Base-by-base conservation (phyloP, 495 filamentous ascomycete species). In the Aspergillus baeticus region DNA sequence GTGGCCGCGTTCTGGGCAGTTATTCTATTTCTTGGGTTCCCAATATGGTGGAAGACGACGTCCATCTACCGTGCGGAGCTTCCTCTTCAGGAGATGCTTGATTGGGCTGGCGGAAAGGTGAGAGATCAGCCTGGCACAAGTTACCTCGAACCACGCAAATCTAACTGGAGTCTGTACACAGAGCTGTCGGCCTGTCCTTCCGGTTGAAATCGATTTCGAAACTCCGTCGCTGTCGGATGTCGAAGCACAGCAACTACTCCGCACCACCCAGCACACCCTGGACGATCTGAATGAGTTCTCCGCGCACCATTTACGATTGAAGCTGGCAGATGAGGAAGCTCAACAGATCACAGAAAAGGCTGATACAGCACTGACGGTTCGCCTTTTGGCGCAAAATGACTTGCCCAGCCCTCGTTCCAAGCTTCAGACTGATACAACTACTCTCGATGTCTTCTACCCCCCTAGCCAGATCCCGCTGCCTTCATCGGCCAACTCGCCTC, bases 31-130 rank as follows among this genome's bases (percentile, higher is more conserved):
- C 76, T 98, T 15, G 95, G 94, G 15, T 72, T 98, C 57, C 94
- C 94, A 60, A 87, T 96, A 85, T 98, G 94, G 94, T 91, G 90
- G 85, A 85, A 86, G 68, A 98, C 94, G n/a, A 98, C 95, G 1
- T 87, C 90, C 0, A 94, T 98, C 62, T 91, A 97, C 74, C 84
- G 94, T 39, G 91, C 94, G 2, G 80, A 84, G 35, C 74, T 98
- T 62, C 94, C 94, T 35, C 69, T 97, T 63, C 78, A 85, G 62
- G 82, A 87, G 55, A 98, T 98, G 94, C 83, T 87, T 46, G 84
- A 88, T 53, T 98, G 94, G 94, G 89, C 92, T 13, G 88, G 96
- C 66, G 91, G 94, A 41, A 92, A 88, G 83, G 93, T 94, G 71
- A 54, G 78, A 26, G 33, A 22, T 52, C 31, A 21, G 21, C 5